Conservation (phyloP, 169 alveolate genomes). For the Plasmodium malariae region DNA sequence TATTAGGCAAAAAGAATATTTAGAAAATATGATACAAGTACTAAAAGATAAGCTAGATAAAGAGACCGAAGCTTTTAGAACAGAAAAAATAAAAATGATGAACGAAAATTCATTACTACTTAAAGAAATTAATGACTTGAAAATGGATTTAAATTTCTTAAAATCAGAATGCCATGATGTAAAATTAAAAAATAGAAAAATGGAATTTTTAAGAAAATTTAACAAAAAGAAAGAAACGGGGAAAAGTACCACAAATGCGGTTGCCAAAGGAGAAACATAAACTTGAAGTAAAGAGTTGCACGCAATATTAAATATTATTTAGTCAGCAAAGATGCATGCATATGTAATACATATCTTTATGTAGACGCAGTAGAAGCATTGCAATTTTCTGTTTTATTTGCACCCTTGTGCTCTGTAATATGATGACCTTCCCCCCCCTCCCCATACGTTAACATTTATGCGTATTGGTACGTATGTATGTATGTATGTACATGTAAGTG, state of each 20-base stretch:
- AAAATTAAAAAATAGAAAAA: slow-evolving; percentile 25
- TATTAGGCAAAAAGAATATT: slow-evolving; percentile 60
- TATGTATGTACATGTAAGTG: not conserved
- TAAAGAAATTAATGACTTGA: slow-evolving; percentile 72
- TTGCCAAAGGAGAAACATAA: not conserved
- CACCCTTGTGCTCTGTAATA: too few relatives aligned
- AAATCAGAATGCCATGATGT: slow-evolving; percentile 70
- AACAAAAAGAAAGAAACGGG: slow-evolving; percentile 1
- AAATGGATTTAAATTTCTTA: slow-evolving; percentile 64
- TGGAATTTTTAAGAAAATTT: slow-evolving; percentile 23
- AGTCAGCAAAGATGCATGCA: too few relatives aligned
- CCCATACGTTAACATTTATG: not conserved
- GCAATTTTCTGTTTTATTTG: too few relatives aligned
- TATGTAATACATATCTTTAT: too few relatives aligned
- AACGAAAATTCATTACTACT: slow-evolving; percentile 62
- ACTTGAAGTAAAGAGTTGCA: too few relatives aligned
- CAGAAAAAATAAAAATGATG: slow-evolving; percentile 74
- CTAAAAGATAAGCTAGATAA: slow-evolving; percentile 61
- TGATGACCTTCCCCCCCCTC: too few relatives aligned
- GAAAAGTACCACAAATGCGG: not conserved
- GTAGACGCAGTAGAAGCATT: too few relatives aligned
- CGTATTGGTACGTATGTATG: too few relatives aligned
- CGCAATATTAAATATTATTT: too few relatives aligned
- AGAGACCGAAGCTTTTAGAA: slow-evolving; percentile 71
- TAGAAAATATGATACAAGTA: slow-evolving; percentile 71